phyloP scores from a whole-genome alignment of 257 asterid species.

The Coffea canephora region DNA sequence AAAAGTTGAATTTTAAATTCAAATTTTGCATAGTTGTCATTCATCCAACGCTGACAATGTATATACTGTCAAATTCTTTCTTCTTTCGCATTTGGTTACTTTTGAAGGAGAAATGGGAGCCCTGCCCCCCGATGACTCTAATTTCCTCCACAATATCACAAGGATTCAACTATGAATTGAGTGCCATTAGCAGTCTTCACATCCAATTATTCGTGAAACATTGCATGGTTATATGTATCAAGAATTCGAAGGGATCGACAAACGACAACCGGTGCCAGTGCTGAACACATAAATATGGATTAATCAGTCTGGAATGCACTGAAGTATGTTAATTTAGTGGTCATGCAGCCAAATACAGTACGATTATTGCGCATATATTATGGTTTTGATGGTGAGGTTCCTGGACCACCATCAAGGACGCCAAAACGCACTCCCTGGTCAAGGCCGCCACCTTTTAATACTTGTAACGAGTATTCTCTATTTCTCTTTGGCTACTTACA shows the following conservation, averaged over 20 bases:
- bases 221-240: not conserved
- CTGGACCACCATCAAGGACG: not conserved
- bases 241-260: not conserved
- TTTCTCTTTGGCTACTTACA: too few relatives aligned
- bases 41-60: too few relatives aligned
- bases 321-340: not conserved
- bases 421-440: not conserved
- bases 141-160: not conserved
- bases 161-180: not conserved
- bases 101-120: not conserved
- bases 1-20: too few relatives aligned
- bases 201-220: not conserved
- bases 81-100: too few relatives aligned
- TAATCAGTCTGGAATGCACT: conserved; percentile 2
- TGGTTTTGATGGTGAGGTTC: not conserved
- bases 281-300: too few relatives aligned
- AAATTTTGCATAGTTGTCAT: too few relatives aligned
- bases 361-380: not conserved
- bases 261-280: not conserved
- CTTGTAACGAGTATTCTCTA: not conserved
- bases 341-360: not conserved
- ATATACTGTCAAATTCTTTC: too few relatives aligned
- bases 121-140: not conserved
- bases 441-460: not conserved
- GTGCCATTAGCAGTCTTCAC: not conserved